A percentile compares a stretch with the other conserved stretches of the same genome.
Evolutionary conservation across 371 early-diverging fungal genomes (phyloP).

Genomic region (Nosema muscidifuracis): DNA sequence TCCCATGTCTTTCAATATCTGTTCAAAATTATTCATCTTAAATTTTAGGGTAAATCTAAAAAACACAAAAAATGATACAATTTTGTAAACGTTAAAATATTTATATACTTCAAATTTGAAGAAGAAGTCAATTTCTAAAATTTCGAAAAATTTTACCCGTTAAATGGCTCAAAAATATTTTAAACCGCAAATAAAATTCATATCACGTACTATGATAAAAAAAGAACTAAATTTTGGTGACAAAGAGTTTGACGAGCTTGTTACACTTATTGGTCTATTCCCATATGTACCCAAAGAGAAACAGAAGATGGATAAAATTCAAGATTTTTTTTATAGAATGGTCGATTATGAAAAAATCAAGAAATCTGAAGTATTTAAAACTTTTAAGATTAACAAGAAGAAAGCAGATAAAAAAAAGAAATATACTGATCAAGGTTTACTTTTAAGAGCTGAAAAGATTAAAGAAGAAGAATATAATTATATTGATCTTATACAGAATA

Average conservation of each 20-base stretch:
- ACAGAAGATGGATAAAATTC: constrained; percentile 25
- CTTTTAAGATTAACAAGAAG: constrained; percentile 26
- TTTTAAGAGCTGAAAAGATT: constrained; percentile 15
- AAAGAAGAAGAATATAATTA: constrained; percentile 29
- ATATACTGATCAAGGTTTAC: neutral
- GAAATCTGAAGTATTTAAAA: constrained; percentile 36
- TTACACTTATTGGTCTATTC: constrained; percentile 18
- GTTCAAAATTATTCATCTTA: neutral
- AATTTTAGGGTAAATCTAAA: neutral
- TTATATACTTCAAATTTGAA: neutral
- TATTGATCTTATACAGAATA: constrained; percentile 40
- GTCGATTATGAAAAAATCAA: constrained; percentile 42
- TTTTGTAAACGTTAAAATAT: constrained; percentile 62
- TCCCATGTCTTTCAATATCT: neutral
- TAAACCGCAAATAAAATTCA: constrained; percentile 42
- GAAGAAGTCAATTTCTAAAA: neutral
- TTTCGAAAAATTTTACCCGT: neutral
- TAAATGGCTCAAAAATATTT: constrained; percentile 36
- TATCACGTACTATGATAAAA: constrained; percentile 36
- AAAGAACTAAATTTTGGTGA: constrained; percentile 25
- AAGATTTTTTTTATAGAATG: constrained; percentile 47
- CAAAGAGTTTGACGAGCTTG: constrained; percentile 47
- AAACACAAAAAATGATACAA: neutral
- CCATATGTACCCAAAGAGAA: constrained; percentile 42
- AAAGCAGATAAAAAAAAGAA: constrained; percentile 27